A percentile compares a stretch with the other conserved stretches of the same genome.
Evolutionary conservation across 2,329 filamentous ascomycete genomes (phyloP).

Genomic region (Fusarium coffeatum): DNA sequence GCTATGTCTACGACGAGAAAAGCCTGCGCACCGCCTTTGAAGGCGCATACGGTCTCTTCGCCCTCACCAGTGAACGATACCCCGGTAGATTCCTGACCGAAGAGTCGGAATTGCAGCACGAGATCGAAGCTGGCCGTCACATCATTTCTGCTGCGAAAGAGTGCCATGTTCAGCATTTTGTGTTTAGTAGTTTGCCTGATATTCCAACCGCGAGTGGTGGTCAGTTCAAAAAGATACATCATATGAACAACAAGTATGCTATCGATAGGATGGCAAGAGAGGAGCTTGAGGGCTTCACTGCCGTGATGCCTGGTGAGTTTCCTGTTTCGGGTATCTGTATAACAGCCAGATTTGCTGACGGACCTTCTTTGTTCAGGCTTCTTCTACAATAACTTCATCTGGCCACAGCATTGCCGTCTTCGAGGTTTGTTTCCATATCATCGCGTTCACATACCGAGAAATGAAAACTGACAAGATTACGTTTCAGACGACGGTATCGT

Average conservation of each 20-base stretch:
- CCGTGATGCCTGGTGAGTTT: background rate
- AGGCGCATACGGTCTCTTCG: background rate
- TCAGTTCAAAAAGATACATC: background rate
- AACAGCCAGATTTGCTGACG: no score
- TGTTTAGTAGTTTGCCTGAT: slow-evolving; percentile 1
- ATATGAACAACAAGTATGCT: slow-evolving; percentile 5
- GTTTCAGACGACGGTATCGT: background rate
- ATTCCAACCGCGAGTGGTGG: background rate
- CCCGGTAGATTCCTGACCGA: background rate
- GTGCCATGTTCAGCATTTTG: background rate
- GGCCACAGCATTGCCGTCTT: background rate
- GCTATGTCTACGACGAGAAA: background rate
- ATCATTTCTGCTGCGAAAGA: background rate
- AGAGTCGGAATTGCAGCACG: background rate
- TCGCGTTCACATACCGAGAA: no score
- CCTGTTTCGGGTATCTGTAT: no score
- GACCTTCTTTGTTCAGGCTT: background rate
- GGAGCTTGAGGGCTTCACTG: background rate
- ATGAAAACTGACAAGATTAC: no score
- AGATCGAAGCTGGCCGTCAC: background rate
- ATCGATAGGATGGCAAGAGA: background rate
- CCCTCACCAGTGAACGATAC: background rate
- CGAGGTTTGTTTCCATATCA: background rate
- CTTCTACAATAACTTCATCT: background rate
- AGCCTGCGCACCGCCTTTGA: background rate